These are phyloP conservation scores for Sisymbrium altissimum DNA, from an alignment of 345 rosid species.

Conservation along the genomic window DNA sequence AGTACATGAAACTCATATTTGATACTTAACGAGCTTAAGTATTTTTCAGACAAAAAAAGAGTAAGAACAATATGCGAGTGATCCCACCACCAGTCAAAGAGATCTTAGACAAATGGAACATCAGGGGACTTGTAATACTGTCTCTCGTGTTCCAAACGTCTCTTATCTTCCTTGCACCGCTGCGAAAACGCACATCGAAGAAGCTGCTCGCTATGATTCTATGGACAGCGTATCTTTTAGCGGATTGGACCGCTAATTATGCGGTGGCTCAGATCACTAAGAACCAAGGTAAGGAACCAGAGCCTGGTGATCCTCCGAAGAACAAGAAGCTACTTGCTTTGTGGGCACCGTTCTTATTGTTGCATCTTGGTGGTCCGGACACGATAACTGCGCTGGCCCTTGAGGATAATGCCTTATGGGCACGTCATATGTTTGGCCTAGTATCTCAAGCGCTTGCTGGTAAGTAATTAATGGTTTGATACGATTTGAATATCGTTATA, in stretches of 20 bases:
- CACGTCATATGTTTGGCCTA: conserved; percentile 33
- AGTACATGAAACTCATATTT: background rate
- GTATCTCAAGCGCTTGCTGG: conserved; percentile 28
- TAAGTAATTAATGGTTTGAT: background rate
- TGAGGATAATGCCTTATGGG: conserved; percentile 37
- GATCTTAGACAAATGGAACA: conserved; percentile 55
- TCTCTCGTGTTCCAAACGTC: conserved; percentile 50
- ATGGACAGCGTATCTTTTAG: conserved; percentile 62
- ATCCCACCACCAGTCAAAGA: conserved; percentile 34
- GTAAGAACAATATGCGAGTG: conserved; percentile 6
- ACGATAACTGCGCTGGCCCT: conserved; percentile 37
- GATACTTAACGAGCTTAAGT: conserved; percentile 6
- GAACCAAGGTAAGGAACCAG: conserved; percentile 31
- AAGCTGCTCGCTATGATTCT: conserved; percentile 30
- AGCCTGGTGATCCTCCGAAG: conserved; percentile 11
- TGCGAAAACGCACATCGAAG: conserved; percentile 42
- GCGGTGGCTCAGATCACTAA: conserved; percentile 55
- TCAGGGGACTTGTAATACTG: conserved; percentile 50
- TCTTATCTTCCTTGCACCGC: conserved; percentile 50
- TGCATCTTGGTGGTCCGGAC: conserved; percentile 47
- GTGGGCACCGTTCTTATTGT: conserved; percentile 39
- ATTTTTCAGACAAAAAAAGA: background rate
- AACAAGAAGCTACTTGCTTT: conserved; percentile 33
- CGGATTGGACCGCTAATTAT: conserved; percentile 59
- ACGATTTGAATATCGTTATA: background rate